Evolutionary conservation across 768 basidiomycete species (phyloP).

Genomic region (Pleurotus eryngii): DNA sequence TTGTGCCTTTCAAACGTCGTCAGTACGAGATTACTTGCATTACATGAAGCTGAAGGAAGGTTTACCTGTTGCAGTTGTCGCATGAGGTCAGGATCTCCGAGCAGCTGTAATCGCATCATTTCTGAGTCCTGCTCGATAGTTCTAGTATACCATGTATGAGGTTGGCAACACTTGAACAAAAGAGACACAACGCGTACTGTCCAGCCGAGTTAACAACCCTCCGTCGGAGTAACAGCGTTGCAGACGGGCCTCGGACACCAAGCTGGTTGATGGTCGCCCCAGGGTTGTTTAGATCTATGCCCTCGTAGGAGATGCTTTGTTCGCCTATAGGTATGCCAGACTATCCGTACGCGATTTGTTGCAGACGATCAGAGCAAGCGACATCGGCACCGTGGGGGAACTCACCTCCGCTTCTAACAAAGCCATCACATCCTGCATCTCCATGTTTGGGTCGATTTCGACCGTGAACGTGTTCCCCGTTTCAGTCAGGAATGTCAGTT

Average conservation of each 20-base stretch:
- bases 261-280: conserved; percentile 67
- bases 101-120: conserved; percentile 83
- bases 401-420: conserved; percentile 93
- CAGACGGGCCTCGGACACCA: conserved; percentile 56
- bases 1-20: conserved; percentile 46
- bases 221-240: conserved; percentile 66
- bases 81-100: conserved; percentile 85
- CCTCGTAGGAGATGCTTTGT: conserved; percentile 69
- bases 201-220: conserved; percentile 45
- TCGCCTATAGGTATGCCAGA: conserved; percentile 70
- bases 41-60: conserved; percentile 8
- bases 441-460: conserved; percentile 89
- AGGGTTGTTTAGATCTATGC: conserved; percentile 59
- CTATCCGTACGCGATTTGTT: conserved; percentile 31
- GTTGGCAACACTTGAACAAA: background rate
- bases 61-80: conserved; percentile 64
- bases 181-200: conserved; percentile 26
- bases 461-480: conserved; percentile 59
- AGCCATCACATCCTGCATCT: conserved; percentile 89
- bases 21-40: too few species aligned
- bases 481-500: conserved; percentile 71
- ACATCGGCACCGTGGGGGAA: conserved; percentile 8
- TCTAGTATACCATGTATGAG: conserved; percentile 23
- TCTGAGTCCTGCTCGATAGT: conserved; percentile 79
- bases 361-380: background rate